Percentiles rank a stretch among this genome's conserved stretches.
These are phyloP conservation scores for Candida cerambycidarum DNA, from an alignment of 805 yeast genomes.

Conservation along the genomic window DNA sequence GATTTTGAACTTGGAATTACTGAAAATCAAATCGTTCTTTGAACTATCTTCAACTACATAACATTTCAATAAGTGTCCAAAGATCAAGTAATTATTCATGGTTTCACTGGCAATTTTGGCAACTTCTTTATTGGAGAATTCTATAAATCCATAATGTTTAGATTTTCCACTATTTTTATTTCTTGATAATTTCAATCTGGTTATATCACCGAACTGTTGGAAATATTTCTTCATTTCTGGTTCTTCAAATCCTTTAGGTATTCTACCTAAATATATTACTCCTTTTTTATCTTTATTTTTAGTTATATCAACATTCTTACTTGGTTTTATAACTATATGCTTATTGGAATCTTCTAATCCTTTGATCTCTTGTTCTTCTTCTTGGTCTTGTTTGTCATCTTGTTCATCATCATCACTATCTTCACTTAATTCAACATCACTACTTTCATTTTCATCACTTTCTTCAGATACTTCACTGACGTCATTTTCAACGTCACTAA, in stretches of 20 bases:
- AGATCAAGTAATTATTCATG: constrained; percentile 89
- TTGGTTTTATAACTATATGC: constrained; percentile 24
- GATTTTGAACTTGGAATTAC: constrained; percentile 55
- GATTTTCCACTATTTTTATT: constrained; percentile 88
- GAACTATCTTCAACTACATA: constrained; percentile 55
- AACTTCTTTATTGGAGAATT: constrained; percentile 70
- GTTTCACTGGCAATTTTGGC: constrained; percentile 91
- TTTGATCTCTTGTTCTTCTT: constrained; percentile 24
- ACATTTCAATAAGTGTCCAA: constrained; percentile 80
- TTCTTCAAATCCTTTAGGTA: constrained; percentile 93
- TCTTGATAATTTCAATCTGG: constrained; percentile 77
- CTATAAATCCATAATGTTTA: constrained; percentile 71
- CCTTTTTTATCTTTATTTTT: constrained; percentile 44
- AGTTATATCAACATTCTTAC: constrained; percentile 14
- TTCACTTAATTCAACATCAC: constrained; percentile 20
- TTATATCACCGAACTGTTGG: constrained; percentile 84
- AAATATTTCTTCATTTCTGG: constrained; percentile 76
- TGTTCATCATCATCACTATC: constrained; percentile 20
- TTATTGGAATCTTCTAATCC: constrained; percentile 18
- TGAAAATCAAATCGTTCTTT: constrained; percentile 58
- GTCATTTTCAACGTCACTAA: constrained; percentile 14
- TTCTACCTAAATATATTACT: constrained; percentile 84
- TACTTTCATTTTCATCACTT: constrained; percentile 17
- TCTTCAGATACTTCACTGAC: constrained; percentile 14
- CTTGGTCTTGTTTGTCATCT: constrained; percentile 24